Percentiles rank a stretch among this genome's conserved stretches.
phyloP scores from a whole-genome alignment of 305 asterid genomes.

The Fraxinus greggii region DNA sequence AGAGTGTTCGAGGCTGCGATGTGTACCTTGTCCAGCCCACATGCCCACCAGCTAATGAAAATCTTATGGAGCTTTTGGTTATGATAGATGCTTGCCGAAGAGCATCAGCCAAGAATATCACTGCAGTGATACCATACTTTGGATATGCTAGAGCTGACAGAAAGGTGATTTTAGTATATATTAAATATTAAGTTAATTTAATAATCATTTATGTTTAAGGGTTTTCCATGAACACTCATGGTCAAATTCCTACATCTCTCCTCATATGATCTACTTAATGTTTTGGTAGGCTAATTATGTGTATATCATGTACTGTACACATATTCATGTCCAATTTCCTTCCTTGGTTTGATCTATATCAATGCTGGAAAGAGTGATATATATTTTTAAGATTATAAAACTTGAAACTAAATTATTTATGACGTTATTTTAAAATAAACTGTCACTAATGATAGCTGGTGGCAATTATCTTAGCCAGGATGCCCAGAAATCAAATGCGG shows the following conservation, averaged over 20 bases:
- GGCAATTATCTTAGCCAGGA: neutral
- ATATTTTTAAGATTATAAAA: neutral
- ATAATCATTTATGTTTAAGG: neutral
- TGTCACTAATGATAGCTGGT: neutral
- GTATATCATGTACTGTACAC: neutral
- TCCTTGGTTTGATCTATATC: neutral
- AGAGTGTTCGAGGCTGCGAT: conserved; percentile 92
- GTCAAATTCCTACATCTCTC: neutral
- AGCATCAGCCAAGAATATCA: conserved; percentile 83
- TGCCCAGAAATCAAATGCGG: neutral
- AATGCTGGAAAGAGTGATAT: neutral
- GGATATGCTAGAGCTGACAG: conserved; percentile 96
- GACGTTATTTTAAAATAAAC: neutral
- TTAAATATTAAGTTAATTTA: conserved; percentile 1
- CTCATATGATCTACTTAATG: neutral
- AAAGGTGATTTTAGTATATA: conserved; percentile 46
- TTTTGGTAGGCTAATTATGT: neutral
- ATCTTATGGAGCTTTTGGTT: conserved; percentile 86
- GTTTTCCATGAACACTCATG: neutral
- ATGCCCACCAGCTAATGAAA: conserved; percentile 88
- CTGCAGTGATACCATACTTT: conserved; percentile 87
- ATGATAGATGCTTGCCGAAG: conserved; percentile 94
- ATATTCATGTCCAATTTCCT: neutral
- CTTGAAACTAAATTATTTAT: neutral
- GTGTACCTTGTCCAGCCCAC: conserved; percentile 80